Percentiles rank a stretch among this genome's conserved stretches.
Evolutionary conservation across 2,329 filamentous ascomycete species (phyloP).

Genomic region (Ustilaginoidea virens): DNA sequence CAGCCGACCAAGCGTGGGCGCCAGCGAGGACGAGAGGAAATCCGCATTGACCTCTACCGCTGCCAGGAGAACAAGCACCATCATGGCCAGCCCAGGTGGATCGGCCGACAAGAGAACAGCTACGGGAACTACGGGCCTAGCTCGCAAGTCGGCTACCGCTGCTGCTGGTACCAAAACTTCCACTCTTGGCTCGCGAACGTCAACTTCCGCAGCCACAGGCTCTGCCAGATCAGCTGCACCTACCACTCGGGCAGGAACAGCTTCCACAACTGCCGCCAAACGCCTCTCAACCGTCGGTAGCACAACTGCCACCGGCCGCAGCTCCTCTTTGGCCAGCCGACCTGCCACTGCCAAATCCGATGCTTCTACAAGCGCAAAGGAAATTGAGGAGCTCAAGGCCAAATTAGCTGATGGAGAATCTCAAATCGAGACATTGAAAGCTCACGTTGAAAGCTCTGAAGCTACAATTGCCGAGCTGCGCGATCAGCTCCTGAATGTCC

Average conservation of each 20-base stretch:
- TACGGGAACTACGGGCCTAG: conserved; percentile 17
- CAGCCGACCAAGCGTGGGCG: conserved; percentile 30
- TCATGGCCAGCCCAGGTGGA: conserved; percentile 22
- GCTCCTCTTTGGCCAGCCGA: conserved; percentile 12
- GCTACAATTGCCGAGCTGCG: conserved; percentile 39
- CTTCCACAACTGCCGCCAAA: conserved; percentile 34
- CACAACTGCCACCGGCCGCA: conserved; percentile 13
- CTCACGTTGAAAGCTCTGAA: conserved; percentile 38
- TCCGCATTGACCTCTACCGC: conserved; percentile 20
- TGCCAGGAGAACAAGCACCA: conserved; percentile 27
- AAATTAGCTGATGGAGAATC: conserved; percentile 43
- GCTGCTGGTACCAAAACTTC: conserved; percentile 22
- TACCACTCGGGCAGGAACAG: conserved; percentile 20
- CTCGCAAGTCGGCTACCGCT: conserved; percentile 15
- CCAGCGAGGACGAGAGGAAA: conserved; percentile 35
- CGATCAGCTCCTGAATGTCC: conserved; percentile 30
- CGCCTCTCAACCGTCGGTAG: conserved; percentile 35
- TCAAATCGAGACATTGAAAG: conserved; percentile 40
- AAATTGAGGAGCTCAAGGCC: conserved; percentile 42
- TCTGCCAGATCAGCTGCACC: conserved; percentile 19
- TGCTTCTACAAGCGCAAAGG: conserved; percentile 31
- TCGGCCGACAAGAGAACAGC: conserved; percentile 19
- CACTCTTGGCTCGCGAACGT: conserved; percentile 15
- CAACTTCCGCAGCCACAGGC: conserved; percentile 11
- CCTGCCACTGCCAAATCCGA: conserved; percentile 21